Evolutionary conservation across 2,329 filamentous ascomycete species (phyloP), one percentile per base, ranked within the genome.

Genomic region (Fusarium compactum): DNA sequence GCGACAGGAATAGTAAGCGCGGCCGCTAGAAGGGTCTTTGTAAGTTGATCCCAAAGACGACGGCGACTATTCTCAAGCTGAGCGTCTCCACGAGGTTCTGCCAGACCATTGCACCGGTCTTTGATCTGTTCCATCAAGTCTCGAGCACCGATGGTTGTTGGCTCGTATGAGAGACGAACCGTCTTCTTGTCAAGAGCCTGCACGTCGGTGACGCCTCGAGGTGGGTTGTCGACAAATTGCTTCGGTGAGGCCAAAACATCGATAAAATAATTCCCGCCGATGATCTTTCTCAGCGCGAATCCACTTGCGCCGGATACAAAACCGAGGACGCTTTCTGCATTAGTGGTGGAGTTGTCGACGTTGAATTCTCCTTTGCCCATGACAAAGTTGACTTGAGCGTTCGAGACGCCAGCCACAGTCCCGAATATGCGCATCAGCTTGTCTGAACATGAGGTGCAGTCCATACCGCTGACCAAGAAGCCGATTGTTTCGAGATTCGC

Each of bases 311-410:
- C 60, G 4, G 62, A 58, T 0, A 51, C 45, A 8, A 65, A 64
- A n/a, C 18, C 38, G 2, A 64, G 10, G 0, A 58, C 51, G 6
- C 78, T 71, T 6, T 78, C 76, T 2, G 69, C 69, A 3, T 67
- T 76, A 11, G 67, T 74, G 11, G 73, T 47, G 2, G 70, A 64
- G 0, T 60, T 58, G 47, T 81, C 74, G 3, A 81, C 27, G 8
- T 53, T 67, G 48, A 82, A 78, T 22, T 81, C 79, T 43, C 76
- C 80, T 9, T 73, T 76, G 6, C 79, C 79, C 72, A 78, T 78
- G 67, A 82, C 78, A 40, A 82, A 82, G 60, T 81, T 81, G 63
- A 82, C 78, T 1, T 72, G 76, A 3, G 77, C 75, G 5, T 74
- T 68, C 4, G 76, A 78, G 1, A 81, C 76, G 5, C 78, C 79